phyloP scores from a whole-genome alignment of 1,284 basidiomycete genomes.

The Prillingera fragicola region DNA sequence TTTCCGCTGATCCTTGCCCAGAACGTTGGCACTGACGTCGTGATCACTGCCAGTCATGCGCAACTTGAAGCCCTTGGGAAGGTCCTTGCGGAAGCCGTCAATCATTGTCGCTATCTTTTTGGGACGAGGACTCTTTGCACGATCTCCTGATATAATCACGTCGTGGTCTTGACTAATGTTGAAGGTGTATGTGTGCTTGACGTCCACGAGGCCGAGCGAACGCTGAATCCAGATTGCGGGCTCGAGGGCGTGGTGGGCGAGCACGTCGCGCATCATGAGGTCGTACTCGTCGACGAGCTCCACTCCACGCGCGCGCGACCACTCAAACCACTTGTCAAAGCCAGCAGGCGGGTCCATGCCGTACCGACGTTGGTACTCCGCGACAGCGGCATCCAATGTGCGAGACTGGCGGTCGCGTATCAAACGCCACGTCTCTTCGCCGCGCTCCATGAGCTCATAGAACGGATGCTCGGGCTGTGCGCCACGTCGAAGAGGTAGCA shows the following conservation, averaged over 20 bases:
- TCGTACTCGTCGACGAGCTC: conserved; percentile 68
- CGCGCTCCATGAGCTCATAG: conserved; percentile 47
- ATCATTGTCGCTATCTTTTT: conserved; percentile 33
- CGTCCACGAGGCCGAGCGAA: conserved; percentile 23
- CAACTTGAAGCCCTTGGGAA: conserved; percentile 38
- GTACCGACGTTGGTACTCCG: conserved; percentile 57
- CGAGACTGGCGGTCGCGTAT: conserved; percentile 49
- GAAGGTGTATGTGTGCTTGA: conserved; percentile 37
- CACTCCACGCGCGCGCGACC: conserved; percentile 63
- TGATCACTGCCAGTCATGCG: conserved; percentile 45
- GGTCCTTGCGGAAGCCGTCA: conserved; percentile 32
- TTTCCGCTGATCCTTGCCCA: conserved; percentile 47
- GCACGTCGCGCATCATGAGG: conserved; percentile 42
- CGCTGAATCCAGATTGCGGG: conserved; percentile 37
- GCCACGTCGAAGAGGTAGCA: conserved; percentile 9
- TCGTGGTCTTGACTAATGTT: conserved; percentile 20
- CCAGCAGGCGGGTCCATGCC: conserved; percentile 48
- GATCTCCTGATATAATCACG: conserved; percentile 29
- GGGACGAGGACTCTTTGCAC: conserved; percentile 28
- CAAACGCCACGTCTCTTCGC: conserved; percentile 36
- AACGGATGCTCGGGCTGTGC: conserved; percentile 36
- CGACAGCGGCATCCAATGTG: conserved; percentile 54
- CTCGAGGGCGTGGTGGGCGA: conserved; percentile 43
- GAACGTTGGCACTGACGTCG: conserved; percentile 44
- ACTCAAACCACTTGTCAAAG: conserved; percentile 52